A percentile compares a stretch with the other conserved stretches of the same genome.
phyloP scores from a whole-genome alignment of 176 grass and related monocot species.

The Zoysia pacifica region DNA sequence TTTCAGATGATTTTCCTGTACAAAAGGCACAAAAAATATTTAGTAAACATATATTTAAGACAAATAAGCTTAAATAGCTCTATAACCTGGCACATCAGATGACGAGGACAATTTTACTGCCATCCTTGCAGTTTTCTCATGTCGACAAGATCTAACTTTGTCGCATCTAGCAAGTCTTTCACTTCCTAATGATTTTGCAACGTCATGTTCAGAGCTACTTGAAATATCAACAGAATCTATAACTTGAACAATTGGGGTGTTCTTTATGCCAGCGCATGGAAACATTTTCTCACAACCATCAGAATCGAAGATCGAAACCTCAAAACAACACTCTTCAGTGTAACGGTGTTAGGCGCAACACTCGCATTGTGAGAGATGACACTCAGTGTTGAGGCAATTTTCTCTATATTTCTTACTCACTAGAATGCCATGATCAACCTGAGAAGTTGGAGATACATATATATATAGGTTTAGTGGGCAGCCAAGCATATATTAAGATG shows the following conservation, averaged over 20 bases:
- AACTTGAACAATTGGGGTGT: background rate
- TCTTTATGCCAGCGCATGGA: conserved; percentile 29
- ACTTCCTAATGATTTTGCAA: background rate
- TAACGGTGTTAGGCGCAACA: too few relatives aligned
- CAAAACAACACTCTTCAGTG: conserved; percentile 26
- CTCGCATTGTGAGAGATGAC: too few relatives aligned
- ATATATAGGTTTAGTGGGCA: too few relatives aligned
- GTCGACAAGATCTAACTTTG: background rate
- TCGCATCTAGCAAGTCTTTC: background rate
- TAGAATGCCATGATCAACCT: too few relatives aligned
- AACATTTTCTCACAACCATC: conserved; percentile 38
- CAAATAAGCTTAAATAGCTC: background rate
- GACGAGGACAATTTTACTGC: background rate
- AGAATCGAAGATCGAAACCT: conserved; percentile 45
- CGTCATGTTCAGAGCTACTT: background rate
- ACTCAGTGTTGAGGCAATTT: too few relatives aligned
- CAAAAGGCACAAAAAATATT: background rate
- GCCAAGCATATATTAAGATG: too few relatives aligned
- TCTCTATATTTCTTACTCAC: too few relatives aligned
- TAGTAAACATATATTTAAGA: background rate
- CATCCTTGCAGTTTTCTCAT: background rate
- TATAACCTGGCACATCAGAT: conserved; percentile 21
- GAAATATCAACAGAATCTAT: conserved; percentile 2
- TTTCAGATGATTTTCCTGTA: conserved; percentile 1
- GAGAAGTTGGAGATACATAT: too few relatives aligned